Conservation (phyloP, 179 eudicot genomes). For the Vitellaria paradoxa region DNA sequence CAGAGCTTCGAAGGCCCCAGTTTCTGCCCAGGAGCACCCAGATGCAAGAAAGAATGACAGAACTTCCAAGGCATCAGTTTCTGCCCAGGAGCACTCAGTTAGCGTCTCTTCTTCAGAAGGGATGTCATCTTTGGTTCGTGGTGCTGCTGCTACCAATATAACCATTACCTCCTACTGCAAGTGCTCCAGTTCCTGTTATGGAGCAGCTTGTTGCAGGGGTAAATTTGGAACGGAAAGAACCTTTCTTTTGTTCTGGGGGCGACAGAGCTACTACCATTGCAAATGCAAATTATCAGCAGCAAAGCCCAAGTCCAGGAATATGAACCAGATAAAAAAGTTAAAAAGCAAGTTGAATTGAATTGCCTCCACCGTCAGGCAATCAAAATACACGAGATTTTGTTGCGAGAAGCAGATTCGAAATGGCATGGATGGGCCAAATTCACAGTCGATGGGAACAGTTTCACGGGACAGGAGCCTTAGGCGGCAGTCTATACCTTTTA, state of each 20-base stretch:
- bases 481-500: constrained; percentile 40
- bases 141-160: constrained; percentile 39
- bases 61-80: constrained; percentile 13
- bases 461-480: constrained; percentile 34
- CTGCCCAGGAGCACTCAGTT: constrained; percentile 22
- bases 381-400: constrained; percentile 31
- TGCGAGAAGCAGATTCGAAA: constrained; percentile 34
- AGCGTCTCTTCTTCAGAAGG: constrained; percentile 28
- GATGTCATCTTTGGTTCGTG: constrained; percentile 28
- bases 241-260: constrained; percentile 32
- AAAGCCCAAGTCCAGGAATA: constrained; percentile 33
- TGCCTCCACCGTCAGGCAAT: constrained; percentile 34
- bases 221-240: constrained; percentile 24
- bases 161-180: constrained; percentile 21
- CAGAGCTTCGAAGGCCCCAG: constrained; percentile 19
- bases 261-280: constrained; percentile 16
- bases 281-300: constrained; percentile 31
- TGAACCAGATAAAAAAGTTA: constrained; percentile 35
- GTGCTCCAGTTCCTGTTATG: constrained; percentile 7
- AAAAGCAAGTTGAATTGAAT: constrained; percentile 50
- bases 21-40: constrained; percentile 23
- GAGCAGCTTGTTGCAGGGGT: constrained; percentile 28
- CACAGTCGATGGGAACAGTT: constrained; percentile 30
- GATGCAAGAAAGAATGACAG: constrained; percentile 29
- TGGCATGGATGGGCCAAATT: constrained; percentile 30